Conservation (phyloP, 208 protist genomes). For the Wallacemonas rigidus region DNA sequence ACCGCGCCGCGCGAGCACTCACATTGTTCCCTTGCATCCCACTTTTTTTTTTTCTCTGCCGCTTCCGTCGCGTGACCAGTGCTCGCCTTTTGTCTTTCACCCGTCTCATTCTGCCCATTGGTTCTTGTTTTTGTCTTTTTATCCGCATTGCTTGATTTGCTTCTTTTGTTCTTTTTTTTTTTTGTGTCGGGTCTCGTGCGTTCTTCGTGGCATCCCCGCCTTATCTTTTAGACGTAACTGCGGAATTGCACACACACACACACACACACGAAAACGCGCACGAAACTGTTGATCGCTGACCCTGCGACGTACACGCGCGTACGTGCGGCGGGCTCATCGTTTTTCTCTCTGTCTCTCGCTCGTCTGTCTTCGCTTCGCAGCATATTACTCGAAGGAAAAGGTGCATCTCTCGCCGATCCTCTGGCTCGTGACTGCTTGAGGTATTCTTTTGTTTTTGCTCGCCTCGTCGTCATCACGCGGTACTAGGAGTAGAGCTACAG, state of each 20-base stretch:
- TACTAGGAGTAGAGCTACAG: too few species aligned
- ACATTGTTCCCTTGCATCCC: not conserved
- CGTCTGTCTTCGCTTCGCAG: not conserved
- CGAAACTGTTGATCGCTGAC: too few species aligned
- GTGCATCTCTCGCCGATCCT: not conserved
- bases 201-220: too few species aligned
- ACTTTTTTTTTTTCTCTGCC: conserved; percentile 2
- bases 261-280: too few species aligned
- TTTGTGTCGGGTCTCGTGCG: too few species aligned
- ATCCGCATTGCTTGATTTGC: not conserved
- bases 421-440: too few species aligned
- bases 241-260: not conserved
- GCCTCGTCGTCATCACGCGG: too few species aligned
- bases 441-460: too few species aligned
- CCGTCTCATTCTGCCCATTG: not conserved
- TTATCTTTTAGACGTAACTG: too few species aligned
- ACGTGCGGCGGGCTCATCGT: not conserved
- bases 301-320: too few species aligned
- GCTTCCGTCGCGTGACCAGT: not conserved
- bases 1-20: not conserved
- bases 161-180: conserved; percentile 2
- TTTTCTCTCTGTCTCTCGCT: not conserved
- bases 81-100: not conserved
- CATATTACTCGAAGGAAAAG: too few species aligned
- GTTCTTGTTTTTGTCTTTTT: not conserved